Evolutionary conservation across 2,329 filamentous ascomycete genomes (phyloP).

Genomic region (Drechslerella dactyloides): DNA sequence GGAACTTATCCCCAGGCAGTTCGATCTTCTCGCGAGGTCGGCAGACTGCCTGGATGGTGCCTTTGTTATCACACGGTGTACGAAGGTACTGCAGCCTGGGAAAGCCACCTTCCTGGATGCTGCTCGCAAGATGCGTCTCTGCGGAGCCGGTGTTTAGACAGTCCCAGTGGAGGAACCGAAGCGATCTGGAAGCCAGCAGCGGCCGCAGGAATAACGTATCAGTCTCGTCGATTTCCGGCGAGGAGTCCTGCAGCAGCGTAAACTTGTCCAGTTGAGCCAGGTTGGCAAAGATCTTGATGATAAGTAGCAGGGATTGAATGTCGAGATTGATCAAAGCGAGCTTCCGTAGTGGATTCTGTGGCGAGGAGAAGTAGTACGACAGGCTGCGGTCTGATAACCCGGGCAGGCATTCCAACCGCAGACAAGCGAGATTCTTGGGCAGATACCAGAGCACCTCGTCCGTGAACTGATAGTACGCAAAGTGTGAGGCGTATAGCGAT

Average conservation of each 20-base stretch:
- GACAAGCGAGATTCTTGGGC: constrained; percentile 28
- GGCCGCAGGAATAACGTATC: constrained; percentile 45
- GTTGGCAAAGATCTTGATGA: constrained; percentile 47
- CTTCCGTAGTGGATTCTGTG: constrained; percentile 42
- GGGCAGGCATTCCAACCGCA: constrained; percentile 44
- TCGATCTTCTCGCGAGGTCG: constrained; percentile 46
- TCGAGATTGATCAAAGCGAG: constrained; percentile 46
- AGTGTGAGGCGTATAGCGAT: constrained; percentile 42
- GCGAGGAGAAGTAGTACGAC: constrained; percentile 44
- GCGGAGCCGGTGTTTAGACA: constrained; percentile 40
- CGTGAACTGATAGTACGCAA: constrained; percentile 46
- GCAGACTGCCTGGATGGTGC: constrained; percentile 38
- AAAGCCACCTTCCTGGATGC: constrained; percentile 44
- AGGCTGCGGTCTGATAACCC: constrained; percentile 40
- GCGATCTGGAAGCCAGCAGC: constrained; percentile 36
- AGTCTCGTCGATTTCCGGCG: constrained; percentile 41
- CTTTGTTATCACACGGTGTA: constrained; percentile 39
- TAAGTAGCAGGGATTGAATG: constrained; percentile 45
- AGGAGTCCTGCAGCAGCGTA: constrained; percentile 37
- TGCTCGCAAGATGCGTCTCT: constrained; percentile 38
- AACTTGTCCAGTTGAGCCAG: constrained; percentile 45
- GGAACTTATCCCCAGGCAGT: constrained; percentile 44
- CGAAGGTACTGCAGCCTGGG: constrained; percentile 46
- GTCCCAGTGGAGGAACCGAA: constrained; percentile 49
- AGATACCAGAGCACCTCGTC: constrained; percentile 45